Evolutionary conservation across 2,329 filamentous ascomycete species (phyloP).

Genomic region (Talaromyces sp.): DNA sequence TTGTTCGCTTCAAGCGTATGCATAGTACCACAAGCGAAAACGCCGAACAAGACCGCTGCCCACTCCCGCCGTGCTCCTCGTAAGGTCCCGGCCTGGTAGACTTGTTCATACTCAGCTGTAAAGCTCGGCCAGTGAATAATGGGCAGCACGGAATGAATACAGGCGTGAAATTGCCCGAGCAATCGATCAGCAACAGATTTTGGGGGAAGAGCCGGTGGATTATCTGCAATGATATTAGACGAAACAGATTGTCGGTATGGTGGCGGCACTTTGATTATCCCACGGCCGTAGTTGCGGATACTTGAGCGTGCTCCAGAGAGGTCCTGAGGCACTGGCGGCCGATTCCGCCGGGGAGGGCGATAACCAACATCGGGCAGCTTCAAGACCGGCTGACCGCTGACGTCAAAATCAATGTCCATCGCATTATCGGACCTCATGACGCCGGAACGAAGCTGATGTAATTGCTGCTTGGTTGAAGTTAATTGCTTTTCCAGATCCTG

Average conservation of each 20-base stretch:
- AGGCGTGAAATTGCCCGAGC: conserved; percentile 68
- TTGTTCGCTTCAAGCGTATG: conserved; percentile 58
- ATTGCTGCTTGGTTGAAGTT: conserved; percentile 71
- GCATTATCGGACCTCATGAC: conserved; percentile 47
- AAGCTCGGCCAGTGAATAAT: conserved; percentile 87
- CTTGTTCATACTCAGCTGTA: conserved; percentile 64
- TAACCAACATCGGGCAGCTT: conserved; percentile 62
- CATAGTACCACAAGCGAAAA: conserved; percentile 76
- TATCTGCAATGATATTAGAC: conserved; percentile 47
- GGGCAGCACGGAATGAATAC: conserved; percentile 74
- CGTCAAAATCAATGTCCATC: conserved; percentile 38
- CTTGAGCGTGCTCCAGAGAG: conserved; percentile 67
- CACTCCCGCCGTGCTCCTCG: conserved; percentile 62
- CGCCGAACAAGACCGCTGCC: conserved; percentile 73
- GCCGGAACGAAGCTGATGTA: conserved; percentile 65
- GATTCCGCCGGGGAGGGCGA: conserved; percentile 59
- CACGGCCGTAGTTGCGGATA: conserved; percentile 66
- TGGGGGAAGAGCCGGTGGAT: conserved; percentile 63
- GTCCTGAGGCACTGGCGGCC: conserved; percentile 60
- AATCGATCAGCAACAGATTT: conserved; percentile 66
- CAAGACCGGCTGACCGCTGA: conserved; percentile 40
- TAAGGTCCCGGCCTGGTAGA: conserved; percentile 64
- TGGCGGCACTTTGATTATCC: conserved; percentile 73
- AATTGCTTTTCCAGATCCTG: conserved; percentile 95
- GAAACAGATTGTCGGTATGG: conserved; percentile 55